Percentiles rank a stretch among this genome's conserved stretches.
Evolutionary conservation across 2,329 filamentous ascomycete genomes (phyloP).

Genomic region (Didymella pinodella): DNA sequence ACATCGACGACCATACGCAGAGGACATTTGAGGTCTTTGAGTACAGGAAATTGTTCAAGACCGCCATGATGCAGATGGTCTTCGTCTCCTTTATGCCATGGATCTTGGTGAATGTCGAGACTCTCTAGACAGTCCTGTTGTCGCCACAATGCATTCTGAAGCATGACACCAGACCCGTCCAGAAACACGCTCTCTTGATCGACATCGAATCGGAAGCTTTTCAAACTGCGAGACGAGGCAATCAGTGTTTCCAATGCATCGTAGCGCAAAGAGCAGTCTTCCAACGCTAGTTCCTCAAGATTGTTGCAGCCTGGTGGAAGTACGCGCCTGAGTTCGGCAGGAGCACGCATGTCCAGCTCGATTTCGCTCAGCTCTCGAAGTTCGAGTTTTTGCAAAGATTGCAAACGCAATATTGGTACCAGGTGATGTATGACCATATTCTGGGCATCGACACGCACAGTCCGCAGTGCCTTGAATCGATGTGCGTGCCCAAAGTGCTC

Average conservation of each 20-base stretch:
- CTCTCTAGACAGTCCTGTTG: slow-evolving; percentile 27
- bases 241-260: slow-evolving; percentile 28
- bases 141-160: slow-evolving; percentile 16
- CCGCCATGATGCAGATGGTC: slow-evolving; percentile 9
- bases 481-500: slow-evolving; percentile 27
- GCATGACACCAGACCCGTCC: slow-evolving; percentile 2
- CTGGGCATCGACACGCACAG: slow-evolving; percentile 28
- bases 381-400: slow-evolving; percentile 29
- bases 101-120: slow-evolving; percentile 18
- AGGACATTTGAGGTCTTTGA: slow-evolving; percentile 27
- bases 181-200: slow-evolving; percentile 11
- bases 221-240: slow-evolving; percentile 26
- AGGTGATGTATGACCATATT: slow-evolving; percentile 24
- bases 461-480: slow-evolving; percentile 28
- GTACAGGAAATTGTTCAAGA: slow-evolving; percentile 21
- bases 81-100: slow-evolving; percentile 3
- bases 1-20: slow-evolving; percentile 21
- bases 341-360: slow-evolving; percentile 4
- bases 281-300: slow-evolving; percentile 28
- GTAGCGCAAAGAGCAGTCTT: slow-evolving; percentile 21
- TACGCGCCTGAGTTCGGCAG: slow-evolving; percentile 22
- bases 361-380: slow-evolving; percentile 23
- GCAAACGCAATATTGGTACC: slow-evolving; percentile 34
- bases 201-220: slow-evolving; percentile 25
- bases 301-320: slow-evolving; percentile 28